Evolutionary conservation across 306 rosid genomes (phyloP).

Genomic region (Cercis canadensis): DNA sequence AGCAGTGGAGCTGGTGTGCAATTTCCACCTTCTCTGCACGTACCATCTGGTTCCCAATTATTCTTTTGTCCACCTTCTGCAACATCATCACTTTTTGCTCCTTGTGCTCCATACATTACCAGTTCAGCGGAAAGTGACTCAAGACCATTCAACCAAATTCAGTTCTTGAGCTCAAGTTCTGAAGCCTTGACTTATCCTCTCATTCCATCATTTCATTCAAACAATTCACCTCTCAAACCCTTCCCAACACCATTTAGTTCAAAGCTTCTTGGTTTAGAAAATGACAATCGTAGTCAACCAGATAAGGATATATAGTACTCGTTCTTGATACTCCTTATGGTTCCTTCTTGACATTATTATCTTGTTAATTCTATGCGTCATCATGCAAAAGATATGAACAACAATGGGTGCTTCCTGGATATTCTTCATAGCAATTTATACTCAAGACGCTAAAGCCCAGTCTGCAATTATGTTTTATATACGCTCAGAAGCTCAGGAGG

Average conservation of each 20-base stretch:
- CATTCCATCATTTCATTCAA: constrained; percentile 53
- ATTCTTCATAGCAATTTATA: constrained; percentile 13
- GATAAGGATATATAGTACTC: constrained; percentile 28
- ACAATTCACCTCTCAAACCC: constrained; percentile 48
- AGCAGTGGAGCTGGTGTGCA: constrained; percentile 32
- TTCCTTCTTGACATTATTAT: neutral
- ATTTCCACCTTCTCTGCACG: constrained; percentile 43
- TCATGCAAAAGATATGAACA: constrained; percentile 29
- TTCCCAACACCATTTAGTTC: constrained; percentile 43
- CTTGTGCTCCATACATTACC: constrained; percentile 52
- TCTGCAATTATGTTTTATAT: too few relatives aligned
- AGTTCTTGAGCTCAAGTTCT: constrained; percentile 57
- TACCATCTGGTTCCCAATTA: constrained; percentile 49
- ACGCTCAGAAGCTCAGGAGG: neutral
- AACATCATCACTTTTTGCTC: constrained; percentile 51
- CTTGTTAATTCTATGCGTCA: constrained; percentile 15
- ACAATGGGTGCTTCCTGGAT: constrained; percentile 2
- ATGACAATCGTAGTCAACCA: constrained; percentile 18
- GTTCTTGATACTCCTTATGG: constrained; percentile 39
- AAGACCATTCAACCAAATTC: constrained; percentile 52
- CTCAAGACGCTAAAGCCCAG: too few relatives aligned
- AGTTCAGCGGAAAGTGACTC: constrained; percentile 49
- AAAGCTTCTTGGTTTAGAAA: constrained; percentile 52
- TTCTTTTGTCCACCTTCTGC: constrained; percentile 51
- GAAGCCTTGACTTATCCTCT: constrained; percentile 46